Conservation (phyloP, 2,329 filamentous ascomycete genomes). For the Raffaelea arxii region DNA sequence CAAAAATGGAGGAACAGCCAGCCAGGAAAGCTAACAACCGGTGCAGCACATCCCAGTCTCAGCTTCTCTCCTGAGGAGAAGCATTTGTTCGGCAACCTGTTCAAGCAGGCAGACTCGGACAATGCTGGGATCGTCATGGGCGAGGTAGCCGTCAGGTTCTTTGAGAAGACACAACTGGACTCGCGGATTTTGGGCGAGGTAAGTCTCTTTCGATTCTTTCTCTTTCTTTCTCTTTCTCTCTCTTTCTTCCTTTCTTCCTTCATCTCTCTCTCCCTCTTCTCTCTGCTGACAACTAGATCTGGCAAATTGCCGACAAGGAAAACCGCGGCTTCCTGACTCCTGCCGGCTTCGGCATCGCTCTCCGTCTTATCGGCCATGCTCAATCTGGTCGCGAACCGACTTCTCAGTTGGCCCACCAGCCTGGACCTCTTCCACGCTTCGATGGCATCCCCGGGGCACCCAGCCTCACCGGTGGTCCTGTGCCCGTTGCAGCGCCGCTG, state of each 20-base stretch:
- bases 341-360: slow-evolving; percentile 82
- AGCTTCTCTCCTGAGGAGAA: slow-evolving; percentile 90
- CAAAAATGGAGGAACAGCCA: not conserved
- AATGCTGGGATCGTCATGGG: slow-evolving; percentile 89
- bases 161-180: slow-evolving; percentile 87
- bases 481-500: slow-evolving; percentile 8
- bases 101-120: slow-evolving; percentile 86
- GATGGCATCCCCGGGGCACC: slow-evolving; percentile 57
- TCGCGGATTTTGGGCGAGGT: slow-evolving; percentile 83
- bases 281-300: slow-evolving; percentile 70
- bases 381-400: slow-evolving; percentile 79
- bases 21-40: slow-evolving; percentile 1
- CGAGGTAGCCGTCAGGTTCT: slow-evolving; percentile 94
- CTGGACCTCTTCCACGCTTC: slow-evolving; percentile 84
- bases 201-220: slow-evolving; percentile 18
- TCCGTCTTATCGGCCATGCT: slow-evolving; percentile 91
- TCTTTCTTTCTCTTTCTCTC: not conserved
- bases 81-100: slow-evolving; percentile 84
- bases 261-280: not conserved
- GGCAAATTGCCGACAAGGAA: slow-evolving; percentile 96
- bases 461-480: slow-evolving; percentile 14
- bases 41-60: slow-evolving; percentile 53
- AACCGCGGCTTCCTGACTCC: slow-evolving; percentile 91
- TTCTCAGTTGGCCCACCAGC: slow-evolving; percentile 71
- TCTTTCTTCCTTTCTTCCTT: not conserved